Percentiles rank a stretch among this genome's conserved stretches.
phyloP scores from a whole-genome alignment of 1,139 yeast genomes.

The Taiozyma sp. region DNA sequence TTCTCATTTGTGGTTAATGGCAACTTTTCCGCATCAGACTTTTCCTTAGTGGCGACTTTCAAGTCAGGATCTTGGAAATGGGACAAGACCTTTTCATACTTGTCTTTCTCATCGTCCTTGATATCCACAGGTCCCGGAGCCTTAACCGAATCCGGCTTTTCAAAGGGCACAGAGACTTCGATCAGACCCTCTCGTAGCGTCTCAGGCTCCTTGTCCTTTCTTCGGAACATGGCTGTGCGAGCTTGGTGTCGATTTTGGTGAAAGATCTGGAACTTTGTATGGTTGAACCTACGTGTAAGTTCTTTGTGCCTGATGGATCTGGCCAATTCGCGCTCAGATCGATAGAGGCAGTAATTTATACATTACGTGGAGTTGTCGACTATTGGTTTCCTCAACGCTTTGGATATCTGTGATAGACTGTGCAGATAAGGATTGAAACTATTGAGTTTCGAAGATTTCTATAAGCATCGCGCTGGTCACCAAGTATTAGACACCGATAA shows the following conservation, averaged over 20 bases:
- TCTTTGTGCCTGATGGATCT: background rate
- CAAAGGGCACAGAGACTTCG: constrained; percentile 37
- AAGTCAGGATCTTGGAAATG: constrained; percentile 51
- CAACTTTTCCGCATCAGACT: constrained; percentile 19
- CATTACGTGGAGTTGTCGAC: too few species aligned
- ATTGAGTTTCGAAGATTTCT: too few species aligned
- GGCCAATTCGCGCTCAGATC: too few species aligned
- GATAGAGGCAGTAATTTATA: too few species aligned
- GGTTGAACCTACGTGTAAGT: background rate
- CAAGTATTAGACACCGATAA: too few species aligned
- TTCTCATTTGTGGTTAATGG: constrained; percentile 57
- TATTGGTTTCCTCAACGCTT: too few species aligned
- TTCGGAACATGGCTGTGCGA: background rate
- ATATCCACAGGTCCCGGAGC: constrained; percentile 44
- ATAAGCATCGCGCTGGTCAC: too few species aligned
- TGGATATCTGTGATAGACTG: too few species aligned
- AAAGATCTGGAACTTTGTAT: background rate
- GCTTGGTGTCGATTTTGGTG: background rate
- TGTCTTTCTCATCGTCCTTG: constrained; percentile 46
- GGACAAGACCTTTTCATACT: constrained; percentile 51
- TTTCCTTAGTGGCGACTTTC: constrained; percentile 34
- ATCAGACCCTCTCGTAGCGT: background rate
- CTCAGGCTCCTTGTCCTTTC: background rate
- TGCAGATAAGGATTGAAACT: too few species aligned
- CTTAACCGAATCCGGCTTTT: constrained; percentile 31